phyloP scores from a whole-genome alignment of 2,329 filamentous ascomycete species.

The Exophiala bonariae region DNA sequence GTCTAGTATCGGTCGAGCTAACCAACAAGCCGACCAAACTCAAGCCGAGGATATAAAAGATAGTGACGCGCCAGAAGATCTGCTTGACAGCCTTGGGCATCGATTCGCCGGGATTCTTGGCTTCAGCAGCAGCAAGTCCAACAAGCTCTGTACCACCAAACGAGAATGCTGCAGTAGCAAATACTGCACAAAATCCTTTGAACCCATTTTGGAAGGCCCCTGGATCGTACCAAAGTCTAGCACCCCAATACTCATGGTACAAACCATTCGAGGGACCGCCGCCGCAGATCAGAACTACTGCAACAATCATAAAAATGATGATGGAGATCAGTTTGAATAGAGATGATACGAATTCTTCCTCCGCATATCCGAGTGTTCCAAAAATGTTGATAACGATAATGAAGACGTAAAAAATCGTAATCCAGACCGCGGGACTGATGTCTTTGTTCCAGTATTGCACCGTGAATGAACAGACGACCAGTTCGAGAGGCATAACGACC shows the following conservation, averaged over 20 bases:
- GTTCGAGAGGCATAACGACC: slow-evolving; percentile 75
- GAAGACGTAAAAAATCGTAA: slow-evolving; percentile 70
- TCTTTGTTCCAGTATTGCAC: slow-evolving; percentile 66
- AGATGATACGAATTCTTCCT: slow-evolving; percentile 79
- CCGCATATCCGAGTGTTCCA: slow-evolving; percentile 79
- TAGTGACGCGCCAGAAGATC: slow-evolving; percentile 51
- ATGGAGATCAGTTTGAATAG: slow-evolving; percentile 68
- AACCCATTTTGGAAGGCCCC: slow-evolving; percentile 42
- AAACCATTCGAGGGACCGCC: slow-evolving; percentile 41
- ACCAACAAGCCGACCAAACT: slow-evolving; percentile 48
- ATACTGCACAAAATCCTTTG: slow-evolving; percentile 55
- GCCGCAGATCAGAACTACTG: slow-evolving; percentile 30
- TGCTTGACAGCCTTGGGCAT: slow-evolving; percentile 50
- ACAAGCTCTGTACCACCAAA: slow-evolving; percentile 57
- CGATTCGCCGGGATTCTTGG: slow-evolving; percentile 50
- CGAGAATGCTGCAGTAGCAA: slow-evolving; percentile 58
- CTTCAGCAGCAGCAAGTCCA: slow-evolving; percentile 54
- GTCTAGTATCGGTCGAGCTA: slow-evolving; percentile 37
- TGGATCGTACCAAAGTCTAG: slow-evolving; percentile 36
- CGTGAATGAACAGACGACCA: slow-evolving; percentile 76
- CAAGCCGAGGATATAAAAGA: slow-evolving; percentile 49
- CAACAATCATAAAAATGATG: slow-evolving; percentile 25
- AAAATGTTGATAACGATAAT: slow-evolving; percentile 79
- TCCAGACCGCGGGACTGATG: slow-evolving; percentile 46
- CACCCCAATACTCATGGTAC: slow-evolving; percentile 33